phyloP scores from a whole-genome alignment of 805 yeast species.

The Candida nanaspora region DNA sequence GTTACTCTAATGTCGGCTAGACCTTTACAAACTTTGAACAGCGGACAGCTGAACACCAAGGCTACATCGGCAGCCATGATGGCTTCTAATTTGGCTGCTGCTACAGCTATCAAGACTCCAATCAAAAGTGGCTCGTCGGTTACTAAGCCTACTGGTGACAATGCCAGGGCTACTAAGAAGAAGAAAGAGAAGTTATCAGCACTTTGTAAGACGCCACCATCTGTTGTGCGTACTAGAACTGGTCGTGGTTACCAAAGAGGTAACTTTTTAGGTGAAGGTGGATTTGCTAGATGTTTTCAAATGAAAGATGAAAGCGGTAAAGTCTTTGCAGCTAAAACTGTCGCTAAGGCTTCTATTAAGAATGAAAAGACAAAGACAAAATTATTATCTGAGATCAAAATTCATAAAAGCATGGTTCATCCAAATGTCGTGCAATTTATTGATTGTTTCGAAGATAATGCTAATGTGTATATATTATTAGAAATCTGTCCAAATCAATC shows the following conservation, averaged over 20 bases:
- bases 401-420: slow-evolving; percentile 85
- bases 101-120: slow-evolving; percentile 26
- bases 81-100: background rate
- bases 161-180: slow-evolving; percentile 37
- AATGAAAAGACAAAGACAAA: slow-evolving; percentile 84
- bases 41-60: slow-evolving; percentile 43
- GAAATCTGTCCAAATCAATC: slow-evolving; percentile 96
- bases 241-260: slow-evolving; percentile 92
- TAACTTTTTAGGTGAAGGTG: slow-evolving; percentile 91
- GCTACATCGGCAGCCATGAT: slow-evolving; percentile 14
- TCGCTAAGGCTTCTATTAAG: slow-evolving; percentile 90
- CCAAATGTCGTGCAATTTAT: slow-evolving; percentile 86
- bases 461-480: slow-evolving; percentile 84
- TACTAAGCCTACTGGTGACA: slow-evolving; percentile 19
- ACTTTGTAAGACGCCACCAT: slow-evolving; percentile 94
- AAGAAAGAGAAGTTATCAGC: slow-evolving; percentile 86
- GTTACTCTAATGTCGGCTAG: slow-evolving; percentile 20
- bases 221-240: slow-evolving; percentile 76
- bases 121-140: slow-evolving; percentile 22
- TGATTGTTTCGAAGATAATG: slow-evolving; percentile 96
- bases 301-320: slow-evolving; percentile 86
- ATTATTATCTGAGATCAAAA: slow-evolving; percentile 87
- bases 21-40: slow-evolving; percentile 49
- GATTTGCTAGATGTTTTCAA: slow-evolving; percentile 97
- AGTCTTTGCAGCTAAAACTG: slow-evolving; percentile 93